Evolutionary conservation across 345 rosid species (phyloP).

Genomic region (Schrenkiella parvula): DNA sequence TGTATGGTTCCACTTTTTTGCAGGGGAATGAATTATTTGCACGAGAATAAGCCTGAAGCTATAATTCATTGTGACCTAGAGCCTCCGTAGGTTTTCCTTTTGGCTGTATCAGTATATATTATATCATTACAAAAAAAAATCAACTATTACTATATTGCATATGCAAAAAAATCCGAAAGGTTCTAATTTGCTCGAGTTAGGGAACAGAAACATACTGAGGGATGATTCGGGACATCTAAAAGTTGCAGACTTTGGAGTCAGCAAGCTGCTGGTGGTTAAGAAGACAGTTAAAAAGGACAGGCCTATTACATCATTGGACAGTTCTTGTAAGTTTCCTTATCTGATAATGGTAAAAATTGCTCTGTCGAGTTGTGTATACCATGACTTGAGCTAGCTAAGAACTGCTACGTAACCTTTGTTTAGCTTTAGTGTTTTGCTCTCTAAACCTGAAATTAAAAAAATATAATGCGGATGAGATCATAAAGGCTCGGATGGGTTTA

Average conservation of each 20-base stretch:
- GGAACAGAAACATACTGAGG: conserved; percentile 86
- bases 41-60: conserved; percentile 77
- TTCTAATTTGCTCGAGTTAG: conserved; percentile 47
- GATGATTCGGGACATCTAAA: conserved; percentile 95
- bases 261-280: conserved; percentile 61
- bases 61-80: conserved; percentile 81
- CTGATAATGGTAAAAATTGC: not conserved
- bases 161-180: conserved; percentile 25
- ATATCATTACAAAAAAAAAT: not conserved
- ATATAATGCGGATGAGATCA: not conserved
- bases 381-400: not conserved
- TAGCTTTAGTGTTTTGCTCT: not conserved
- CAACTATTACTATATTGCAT: conserved; percentile 10
- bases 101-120: not conserved
- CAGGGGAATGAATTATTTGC: conserved; percentile 91
- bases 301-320: conserved; percentile 46
- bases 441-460: not conserved
- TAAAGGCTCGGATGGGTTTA: not conserved
- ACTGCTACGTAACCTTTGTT: not conserved
- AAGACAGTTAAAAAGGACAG: conserved; percentile 57
- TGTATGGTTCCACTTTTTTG: conserved; percentile 15
- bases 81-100: conserved; percentile 64
- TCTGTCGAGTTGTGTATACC: not conserved
- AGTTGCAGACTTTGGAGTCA: conserved; percentile 96
- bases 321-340: conserved; percentile 53